phyloP scores from a whole-genome alignment of 2,329 filamentous ascomycete genomes.

The Claviceps citrina region DNA sequence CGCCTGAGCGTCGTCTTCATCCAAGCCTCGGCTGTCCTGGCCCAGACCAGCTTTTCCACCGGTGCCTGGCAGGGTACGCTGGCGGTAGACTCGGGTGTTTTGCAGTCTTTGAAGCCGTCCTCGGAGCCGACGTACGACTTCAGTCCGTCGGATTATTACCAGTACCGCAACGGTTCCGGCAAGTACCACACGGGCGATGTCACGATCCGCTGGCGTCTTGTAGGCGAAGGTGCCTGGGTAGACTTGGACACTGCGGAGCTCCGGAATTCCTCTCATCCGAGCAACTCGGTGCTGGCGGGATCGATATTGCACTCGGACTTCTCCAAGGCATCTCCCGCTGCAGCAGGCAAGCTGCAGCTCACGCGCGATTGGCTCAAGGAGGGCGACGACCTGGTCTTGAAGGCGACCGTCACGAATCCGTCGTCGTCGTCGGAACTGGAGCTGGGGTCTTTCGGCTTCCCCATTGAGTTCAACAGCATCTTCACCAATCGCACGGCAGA shows the following conservation, averaged over 20 bases:
- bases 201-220: slow-evolving; percentile 36
- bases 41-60: slow-evolving; percentile 2
- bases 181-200: slow-evolving; percentile 46
- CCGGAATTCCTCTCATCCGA: neutral
- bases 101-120: slow-evolving; percentile 1
- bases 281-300: slow-evolving; percentile 13
- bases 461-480: slow-evolving; percentile 47
- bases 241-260: slow-evolving; percentile 28
- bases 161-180: slow-evolving; percentile 30
- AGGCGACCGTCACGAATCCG: slow-evolving; percentile 1
- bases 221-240: slow-evolving; percentile 25
- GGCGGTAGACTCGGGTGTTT: neutral
- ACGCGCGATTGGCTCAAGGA: slow-evolving; percentile 36
- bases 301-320: slow-evolving; percentile 25
- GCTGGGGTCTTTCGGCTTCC: slow-evolving; percentile 41
- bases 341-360: slow-evolving; percentile 22
- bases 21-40: slow-evolving; percentile 1
- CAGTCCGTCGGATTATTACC: slow-evolving; percentile 35
- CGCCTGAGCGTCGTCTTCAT: neutral
- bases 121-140: slow-evolving; percentile 26
- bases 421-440: slow-evolving; percentile 35
- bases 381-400: slow-evolving; percentile 33
- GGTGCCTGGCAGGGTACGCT: neutral
- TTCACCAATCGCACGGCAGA: slow-evolving; percentile 34
- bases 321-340: neutral